Percentiles rank a stretch among this genome's conserved stretches.
These are phyloP conservation scores for Coemansia sp. DNA, from an alignment of 192 early-diverging fungal species.

Conservation along the genomic window DNA sequence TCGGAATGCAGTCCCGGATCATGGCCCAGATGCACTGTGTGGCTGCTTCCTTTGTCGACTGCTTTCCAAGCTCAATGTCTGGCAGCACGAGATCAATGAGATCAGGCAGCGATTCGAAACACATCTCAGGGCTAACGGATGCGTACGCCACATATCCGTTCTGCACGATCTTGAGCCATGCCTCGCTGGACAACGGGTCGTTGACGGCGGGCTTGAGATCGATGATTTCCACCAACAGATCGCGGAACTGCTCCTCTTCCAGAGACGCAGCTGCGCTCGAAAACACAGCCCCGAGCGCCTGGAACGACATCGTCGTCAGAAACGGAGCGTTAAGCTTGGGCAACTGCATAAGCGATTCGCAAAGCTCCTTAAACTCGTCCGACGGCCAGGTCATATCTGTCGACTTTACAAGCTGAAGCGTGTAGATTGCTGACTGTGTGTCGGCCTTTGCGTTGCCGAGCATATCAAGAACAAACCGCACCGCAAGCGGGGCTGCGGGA, in stretches of 20 bases:
- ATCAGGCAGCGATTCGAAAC: constrained; percentile 55
- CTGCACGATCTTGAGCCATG: constrained; percentile 81
- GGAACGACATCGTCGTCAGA: constrained; percentile 67
- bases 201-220: constrained; percentile 82
- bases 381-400: constrained; percentile 60
- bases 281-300: constrained; percentile 40
- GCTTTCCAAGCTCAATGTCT: constrained; percentile 63
- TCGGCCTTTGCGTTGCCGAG: constrained; percentile 60
- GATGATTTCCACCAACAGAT: constrained; percentile 58
- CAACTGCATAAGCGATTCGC: constrained; percentile 70
- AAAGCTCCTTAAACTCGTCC: constrained; percentile 63
- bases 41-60: constrained; percentile 61
- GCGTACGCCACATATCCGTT: constrained; percentile 73
- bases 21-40: constrained; percentile 70
- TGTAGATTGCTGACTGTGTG: constrained; percentile 61
- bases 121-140: constrained; percentile 52
- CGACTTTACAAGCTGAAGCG: constrained; percentile 69
- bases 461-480: constrained; percentile 63
- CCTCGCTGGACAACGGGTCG: constrained; percentile 75
- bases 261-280: constrained; percentile 41
- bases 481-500: constrained; percentile 64
- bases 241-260: constrained; percentile 56
- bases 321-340: constrained; percentile 77
- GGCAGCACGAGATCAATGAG: constrained; percentile 66
- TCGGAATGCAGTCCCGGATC: constrained; percentile 71